phyloP scores from a whole-genome alignment of 2,329 filamentous ascomycete genomes.

The Exophiala sideris region DNA sequence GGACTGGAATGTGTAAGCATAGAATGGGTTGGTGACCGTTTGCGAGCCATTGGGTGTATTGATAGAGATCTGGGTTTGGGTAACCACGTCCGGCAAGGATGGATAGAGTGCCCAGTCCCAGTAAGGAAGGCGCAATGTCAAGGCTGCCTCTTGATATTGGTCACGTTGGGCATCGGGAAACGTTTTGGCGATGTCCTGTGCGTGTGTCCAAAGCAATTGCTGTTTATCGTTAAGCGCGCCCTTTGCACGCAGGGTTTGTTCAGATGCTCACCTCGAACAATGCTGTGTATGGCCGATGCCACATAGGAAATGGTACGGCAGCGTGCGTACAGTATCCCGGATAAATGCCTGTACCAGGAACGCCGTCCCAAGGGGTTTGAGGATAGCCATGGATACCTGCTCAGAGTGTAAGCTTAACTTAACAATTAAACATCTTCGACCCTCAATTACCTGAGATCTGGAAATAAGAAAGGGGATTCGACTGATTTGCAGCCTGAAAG shows the following conservation, averaged over 20 bases:
- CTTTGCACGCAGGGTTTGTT: not conserved
- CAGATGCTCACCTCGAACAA: conserved; percentile 51
- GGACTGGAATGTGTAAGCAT: conserved; percentile 38
- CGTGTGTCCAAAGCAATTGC: conserved; percentile 39
- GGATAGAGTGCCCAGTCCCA: conserved; percentile 49
- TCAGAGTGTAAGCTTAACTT: conserved; percentile 7
- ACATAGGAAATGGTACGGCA: conserved; percentile 71
- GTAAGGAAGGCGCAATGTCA: conserved; percentile 45
- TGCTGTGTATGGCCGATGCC: conserved; percentile 78
- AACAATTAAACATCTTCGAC: not conserved
- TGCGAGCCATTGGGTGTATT: conserved; percentile 40
- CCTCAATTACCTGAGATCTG: conserved; percentile 64
- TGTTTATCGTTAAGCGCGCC: conserved; percentile 19
- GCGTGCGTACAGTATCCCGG: conserved; percentile 75
- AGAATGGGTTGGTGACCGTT: conserved; percentile 46
- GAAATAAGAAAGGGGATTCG: conserved; percentile 68
- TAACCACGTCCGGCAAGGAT: conserved; percentile 37
- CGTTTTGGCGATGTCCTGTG: conserved; percentile 37
- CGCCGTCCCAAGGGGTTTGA: conserved; percentile 56
- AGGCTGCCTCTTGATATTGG: conserved; percentile 46
- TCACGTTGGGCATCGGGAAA: conserved; percentile 47
- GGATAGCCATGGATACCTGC: conserved; percentile 81
- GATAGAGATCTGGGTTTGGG: conserved; percentile 39
- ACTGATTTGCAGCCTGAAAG: conserved; percentile 66
- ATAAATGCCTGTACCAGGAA: conserved; percentile 38